Conservation (phyloP, 768 basidiomycete genomes). For the Agaricus blazei region DNA sequence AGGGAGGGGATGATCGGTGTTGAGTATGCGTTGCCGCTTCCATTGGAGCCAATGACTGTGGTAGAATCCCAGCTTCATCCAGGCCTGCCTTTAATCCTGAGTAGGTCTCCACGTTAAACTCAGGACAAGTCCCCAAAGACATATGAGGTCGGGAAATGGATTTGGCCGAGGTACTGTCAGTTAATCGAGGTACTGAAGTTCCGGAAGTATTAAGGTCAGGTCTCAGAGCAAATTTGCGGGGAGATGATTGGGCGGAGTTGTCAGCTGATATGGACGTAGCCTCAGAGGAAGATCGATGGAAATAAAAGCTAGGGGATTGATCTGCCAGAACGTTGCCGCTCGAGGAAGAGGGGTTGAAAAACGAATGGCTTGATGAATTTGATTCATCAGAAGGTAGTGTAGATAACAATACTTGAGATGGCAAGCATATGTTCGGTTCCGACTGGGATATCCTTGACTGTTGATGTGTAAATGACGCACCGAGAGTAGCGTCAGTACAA, state of each 20-base stretch:
- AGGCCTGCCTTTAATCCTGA: not conserved
- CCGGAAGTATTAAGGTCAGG: not conserved
- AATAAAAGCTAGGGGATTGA: constrained; percentile 14
- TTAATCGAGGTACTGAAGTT: not conserved
- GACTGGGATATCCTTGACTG: not conserved
- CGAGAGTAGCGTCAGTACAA: constrained; percentile 11
- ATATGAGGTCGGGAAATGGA: not conserved
- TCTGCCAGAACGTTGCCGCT: constrained; percentile 10
- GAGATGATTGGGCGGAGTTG: not conserved
- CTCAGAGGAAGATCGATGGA: constrained; percentile 20
- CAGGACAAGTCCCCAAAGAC: not conserved
- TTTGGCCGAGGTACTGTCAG: not conserved
- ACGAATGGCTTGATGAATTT: constrained; percentile 15
- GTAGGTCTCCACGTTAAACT: not conserved
- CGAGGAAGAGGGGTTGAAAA: not conserved
- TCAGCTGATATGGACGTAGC: constrained; percentile 13
- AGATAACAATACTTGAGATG: not conserved
- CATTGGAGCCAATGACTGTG: not conserved
- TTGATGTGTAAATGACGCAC: not conserved
- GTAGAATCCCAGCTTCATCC: not conserved
- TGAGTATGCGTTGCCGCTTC: not conserved
- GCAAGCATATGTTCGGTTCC: not conserved
- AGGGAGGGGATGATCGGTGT: constrained; percentile 4
- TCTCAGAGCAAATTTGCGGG: not conserved
- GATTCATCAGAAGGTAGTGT: constrained; percentile 15